Conservation (phyloP, 2,329 filamentous ascomycete genomes). For the Xylaria digitata region DNA sequence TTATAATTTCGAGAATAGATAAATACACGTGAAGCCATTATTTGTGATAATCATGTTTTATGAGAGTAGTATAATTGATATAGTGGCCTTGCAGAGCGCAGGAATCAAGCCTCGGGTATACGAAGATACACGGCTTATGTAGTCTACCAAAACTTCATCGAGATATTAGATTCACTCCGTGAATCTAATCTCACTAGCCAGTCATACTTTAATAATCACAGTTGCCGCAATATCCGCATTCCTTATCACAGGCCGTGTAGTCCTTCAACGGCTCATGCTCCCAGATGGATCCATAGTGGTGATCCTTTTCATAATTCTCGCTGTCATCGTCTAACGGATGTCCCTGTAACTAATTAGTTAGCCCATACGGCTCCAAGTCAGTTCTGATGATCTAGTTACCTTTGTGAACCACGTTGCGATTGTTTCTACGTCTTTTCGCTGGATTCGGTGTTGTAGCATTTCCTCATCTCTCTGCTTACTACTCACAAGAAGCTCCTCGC, state of each 20-base stretch:
- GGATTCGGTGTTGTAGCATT: background rate
- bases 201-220: background rate
- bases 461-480: background rate
- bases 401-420: background rate
- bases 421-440: background rate
- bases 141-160: too few species aligned
- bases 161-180: too few species aligned
- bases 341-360: background rate
- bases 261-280: background rate
- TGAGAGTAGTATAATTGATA: too few species aligned
- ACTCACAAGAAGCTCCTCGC: background rate
- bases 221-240: background rate
- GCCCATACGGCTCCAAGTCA: background rate
- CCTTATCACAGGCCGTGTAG: background rate
- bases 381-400: background rate
- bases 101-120: too few species aligned
- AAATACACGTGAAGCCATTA: too few species aligned
- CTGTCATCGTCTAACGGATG: background rate
- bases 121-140: too few species aligned
- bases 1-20: too few species aligned
- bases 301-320: background rate
- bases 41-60: too few species aligned
- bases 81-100: too few species aligned
- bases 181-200: too few species aligned
- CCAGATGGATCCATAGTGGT: background rate